These are phyloP conservation scores for Flaveria brownii DNA, from an alignment of 129 eudicot genomes.

Conservation along the genomic window DNA sequence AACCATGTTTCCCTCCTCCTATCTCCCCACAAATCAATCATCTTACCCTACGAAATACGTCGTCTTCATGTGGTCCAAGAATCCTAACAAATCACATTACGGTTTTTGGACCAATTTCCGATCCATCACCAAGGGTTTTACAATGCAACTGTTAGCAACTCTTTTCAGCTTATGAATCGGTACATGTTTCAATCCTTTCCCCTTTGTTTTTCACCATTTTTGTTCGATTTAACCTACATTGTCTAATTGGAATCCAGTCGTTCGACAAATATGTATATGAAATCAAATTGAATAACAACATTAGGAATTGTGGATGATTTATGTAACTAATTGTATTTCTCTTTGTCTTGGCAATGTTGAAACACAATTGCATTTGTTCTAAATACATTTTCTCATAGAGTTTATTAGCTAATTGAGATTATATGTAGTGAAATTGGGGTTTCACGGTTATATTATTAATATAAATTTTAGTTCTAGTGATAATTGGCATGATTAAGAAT, in stretches of 20 bases:
- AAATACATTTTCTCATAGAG: neutral
- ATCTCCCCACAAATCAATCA: constrained; percentile 36
- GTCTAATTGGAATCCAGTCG: neutral
- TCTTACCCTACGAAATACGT: constrained; percentile 9
- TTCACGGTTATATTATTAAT: neutral
- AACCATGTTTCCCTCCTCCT: constrained; percentile 37
- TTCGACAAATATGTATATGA: neutral
- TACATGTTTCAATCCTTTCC: constrained; percentile 1
- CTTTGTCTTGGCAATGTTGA: neutral
- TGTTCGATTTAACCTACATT: neutral
- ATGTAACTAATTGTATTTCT: constrained; percentile 7
- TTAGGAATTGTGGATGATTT: neutral
- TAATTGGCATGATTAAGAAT: neutral
- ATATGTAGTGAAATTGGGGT: neutral
- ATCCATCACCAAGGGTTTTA: constrained; percentile 37
- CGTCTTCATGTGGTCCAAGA: constrained; percentile 44
- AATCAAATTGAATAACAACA: neutral
- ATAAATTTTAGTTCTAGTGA: neutral
- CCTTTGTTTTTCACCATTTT: neutral
- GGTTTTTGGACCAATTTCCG: constrained; percentile 68
- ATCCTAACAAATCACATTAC: constrained; percentile 33
- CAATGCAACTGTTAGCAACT: constrained; percentile 6
- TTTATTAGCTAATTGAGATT: constrained; percentile 25
- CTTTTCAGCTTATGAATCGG: constrained; percentile 14
- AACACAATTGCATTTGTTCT: constrained; percentile 7